Evolutionary conservation across 169 alveolate species (phyloP), one percentile per base, ranked within the genome.

Genomic region (Hammondia hammondi): DNA sequence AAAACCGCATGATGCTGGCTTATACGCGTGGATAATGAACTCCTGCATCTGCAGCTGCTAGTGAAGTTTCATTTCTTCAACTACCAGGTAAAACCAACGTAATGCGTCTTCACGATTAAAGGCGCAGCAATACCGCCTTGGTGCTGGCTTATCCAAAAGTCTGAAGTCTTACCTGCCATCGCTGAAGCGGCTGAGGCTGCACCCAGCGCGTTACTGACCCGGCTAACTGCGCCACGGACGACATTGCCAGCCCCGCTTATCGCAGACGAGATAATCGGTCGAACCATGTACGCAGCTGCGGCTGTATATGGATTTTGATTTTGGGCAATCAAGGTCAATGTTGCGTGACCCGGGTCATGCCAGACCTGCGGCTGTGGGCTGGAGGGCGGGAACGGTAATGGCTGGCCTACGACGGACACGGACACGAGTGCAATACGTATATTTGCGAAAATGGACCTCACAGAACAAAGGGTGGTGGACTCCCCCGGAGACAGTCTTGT

Each of bases 131-230:
- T 52, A 14, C 61, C 61, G 61, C 61, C 24, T 52, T 39, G 43
- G 61, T 52, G 61, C 61, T 52, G 19, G 61, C 61, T 52, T 52
- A 52, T 52, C 19, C 61, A 52, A 2, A 7, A 52, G 43, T 39
- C 43, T 39, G 5, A 1, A 52, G 61, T 14, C 87, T 77, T 77
- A 77, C 87, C 32, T 24, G 87, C 46, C 48, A 77, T 77, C 46
- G 87, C 87, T 39, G 87, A 77, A 19, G 87, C 87, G 87, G 87
- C 87, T 14, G 87, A 19, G 17, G 87, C 87, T 5, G 87, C 87
- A 32, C 87, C 87, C 56, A 77, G 21, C 21, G 87, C 87, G 48
- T 77, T 77, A 46, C 87, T 39, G 87, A 77, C 48, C 4, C 87
- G 87, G 87, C 32, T 77, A 12, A 77, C 87, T 32, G 87, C 87